Percentiles rank a stretch among this genome's conserved stretches.
phyloP scores from a whole-genome alignment of 2,329 filamentous ascomycete species.

The Calonectria henricotiae region DNA sequence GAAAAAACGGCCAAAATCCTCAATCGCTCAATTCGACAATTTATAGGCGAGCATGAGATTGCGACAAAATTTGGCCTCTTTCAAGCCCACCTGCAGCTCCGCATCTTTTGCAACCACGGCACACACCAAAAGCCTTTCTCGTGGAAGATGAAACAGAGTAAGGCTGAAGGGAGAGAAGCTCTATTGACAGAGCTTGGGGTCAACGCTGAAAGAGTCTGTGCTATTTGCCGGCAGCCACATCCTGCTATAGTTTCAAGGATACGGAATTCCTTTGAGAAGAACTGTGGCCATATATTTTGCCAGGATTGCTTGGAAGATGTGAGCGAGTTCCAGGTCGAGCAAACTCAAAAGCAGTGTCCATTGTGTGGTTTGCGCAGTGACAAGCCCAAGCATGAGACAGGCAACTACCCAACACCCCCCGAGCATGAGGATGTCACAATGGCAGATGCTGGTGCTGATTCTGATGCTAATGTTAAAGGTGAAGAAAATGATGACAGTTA shows the following conservation, averaged over 20 bases:
- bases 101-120: constrained; percentile 68
- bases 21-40: constrained; percentile 58
- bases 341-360: not conserved
- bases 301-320: constrained; percentile 50
- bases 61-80: constrained; percentile 63
- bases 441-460: constrained; percentile 17
- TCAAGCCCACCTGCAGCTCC: constrained; percentile 64
- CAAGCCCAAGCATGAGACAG: not conserved
- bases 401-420: not conserved
- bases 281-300: constrained; percentile 56
- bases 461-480: constrained; percentile 27
- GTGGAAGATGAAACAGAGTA: constrained; percentile 57
- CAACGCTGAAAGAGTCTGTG: constrained; percentile 51
- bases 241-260: constrained; percentile 51
- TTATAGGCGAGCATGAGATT: constrained; percentile 56
- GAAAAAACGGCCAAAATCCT: constrained; percentile 57
- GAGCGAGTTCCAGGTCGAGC: constrained; percentile 36
- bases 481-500: constrained; percentile 45
- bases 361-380: not conserved
- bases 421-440: constrained; percentile 1
- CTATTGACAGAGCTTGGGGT: constrained; percentile 44
- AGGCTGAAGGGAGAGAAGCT: constrained; percentile 55
- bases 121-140: constrained; percentile 65
- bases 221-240: constrained; percentile 56
- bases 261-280: constrained; percentile 44